phyloP scores from a whole-genome alignment of 176 grass and related monocot species.

The Musa schizocarpa region DNA sequence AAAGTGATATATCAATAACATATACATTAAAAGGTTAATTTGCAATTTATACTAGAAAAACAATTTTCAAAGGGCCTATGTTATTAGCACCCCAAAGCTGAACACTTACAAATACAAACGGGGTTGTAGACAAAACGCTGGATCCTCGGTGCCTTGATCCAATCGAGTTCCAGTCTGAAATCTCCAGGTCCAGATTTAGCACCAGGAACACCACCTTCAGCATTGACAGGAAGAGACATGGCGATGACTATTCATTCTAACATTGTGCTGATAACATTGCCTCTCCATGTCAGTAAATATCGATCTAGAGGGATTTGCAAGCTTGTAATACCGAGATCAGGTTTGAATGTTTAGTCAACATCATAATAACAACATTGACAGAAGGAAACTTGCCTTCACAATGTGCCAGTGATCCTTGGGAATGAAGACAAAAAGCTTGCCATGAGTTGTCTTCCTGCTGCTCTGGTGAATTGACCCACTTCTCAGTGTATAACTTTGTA shows the following conservation, averaged over 20 bases:
- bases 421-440: slow-evolving; percentile 67
- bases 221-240: slow-evolving; percentile 81
- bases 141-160: slow-evolving; percentile 77
- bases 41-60: too few species aligned
- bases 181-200: slow-evolving; percentile 62
- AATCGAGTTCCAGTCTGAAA: slow-evolving; percentile 74
- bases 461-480: slow-evolving; percentile 93
- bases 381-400: slow-evolving; percentile 54
- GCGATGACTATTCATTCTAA: slow-evolving; percentile 80
- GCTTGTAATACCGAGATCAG: neutral
- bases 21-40: too few species aligned
- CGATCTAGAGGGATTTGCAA: slow-evolving; percentile 42
- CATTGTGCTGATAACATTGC: slow-evolving; percentile 58
- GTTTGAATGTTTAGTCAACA: neutral
- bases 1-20: too few species aligned
- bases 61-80: neutral
- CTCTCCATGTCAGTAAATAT: slow-evolving; percentile 80
- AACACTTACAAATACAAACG: neutral
- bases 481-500: slow-evolving; percentile 90
- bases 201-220: slow-evolving; percentile 70
- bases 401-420: slow-evolving; percentile 53
- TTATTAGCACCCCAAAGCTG: neutral
- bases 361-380: neutral
- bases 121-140: neutral
- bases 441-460: slow-evolving; percentile 90